Evolutionary conservation across 345 rosid species (phyloP).

Genomic region (Linum lewisii): DNA sequence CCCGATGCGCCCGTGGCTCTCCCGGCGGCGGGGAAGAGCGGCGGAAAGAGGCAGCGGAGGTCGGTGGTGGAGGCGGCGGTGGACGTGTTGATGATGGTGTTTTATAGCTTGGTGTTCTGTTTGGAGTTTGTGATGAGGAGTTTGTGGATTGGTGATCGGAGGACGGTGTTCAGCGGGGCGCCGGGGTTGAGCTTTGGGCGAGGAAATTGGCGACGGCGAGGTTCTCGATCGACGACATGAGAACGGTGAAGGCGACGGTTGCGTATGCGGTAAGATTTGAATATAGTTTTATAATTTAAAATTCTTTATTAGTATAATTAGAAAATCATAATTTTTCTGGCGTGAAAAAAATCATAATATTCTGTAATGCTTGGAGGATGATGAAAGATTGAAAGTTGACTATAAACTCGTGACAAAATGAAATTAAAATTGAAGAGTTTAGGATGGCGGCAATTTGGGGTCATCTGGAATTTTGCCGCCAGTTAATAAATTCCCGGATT

Average conservation of each 20-base stretch:
- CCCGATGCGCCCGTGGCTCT: slow-evolving; percentile 9
- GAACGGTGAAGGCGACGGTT: slow-evolving; percentile 32
- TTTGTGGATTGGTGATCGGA: slow-evolving; percentile 29
- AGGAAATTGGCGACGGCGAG: slow-evolving; percentile 42
- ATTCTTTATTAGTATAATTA: too few species aligned
- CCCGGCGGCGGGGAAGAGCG: slow-evolving; percentile 16
- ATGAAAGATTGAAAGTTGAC: too few species aligned
- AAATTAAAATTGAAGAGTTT: too few species aligned
- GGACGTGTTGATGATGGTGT: slow-evolving; percentile 21
- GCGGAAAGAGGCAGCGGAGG: not conserved
- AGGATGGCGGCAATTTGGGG: too few species aligned
- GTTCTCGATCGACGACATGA: slow-evolving; percentile 45
- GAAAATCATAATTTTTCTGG: too few species aligned
- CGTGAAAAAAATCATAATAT: too few species aligned
- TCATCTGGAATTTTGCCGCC: too few species aligned
- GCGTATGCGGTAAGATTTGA: too few species aligned
- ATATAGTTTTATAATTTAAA: too few species aligned
- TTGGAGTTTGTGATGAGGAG: slow-evolving; percentile 29
- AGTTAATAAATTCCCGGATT: too few species aligned
- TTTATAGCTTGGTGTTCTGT: slow-evolving; percentile 28
- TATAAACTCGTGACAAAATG: too few species aligned
- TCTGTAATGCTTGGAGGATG: too few species aligned
- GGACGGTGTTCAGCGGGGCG: slow-evolving; percentile 42
- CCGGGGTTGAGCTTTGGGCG: slow-evolving; percentile 58
- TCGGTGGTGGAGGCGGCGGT: slow-evolving; percentile 6